phyloP scores from a whole-genome alignment of 202 grass and related monocot species.

The Panicum virgatum region DNA sequence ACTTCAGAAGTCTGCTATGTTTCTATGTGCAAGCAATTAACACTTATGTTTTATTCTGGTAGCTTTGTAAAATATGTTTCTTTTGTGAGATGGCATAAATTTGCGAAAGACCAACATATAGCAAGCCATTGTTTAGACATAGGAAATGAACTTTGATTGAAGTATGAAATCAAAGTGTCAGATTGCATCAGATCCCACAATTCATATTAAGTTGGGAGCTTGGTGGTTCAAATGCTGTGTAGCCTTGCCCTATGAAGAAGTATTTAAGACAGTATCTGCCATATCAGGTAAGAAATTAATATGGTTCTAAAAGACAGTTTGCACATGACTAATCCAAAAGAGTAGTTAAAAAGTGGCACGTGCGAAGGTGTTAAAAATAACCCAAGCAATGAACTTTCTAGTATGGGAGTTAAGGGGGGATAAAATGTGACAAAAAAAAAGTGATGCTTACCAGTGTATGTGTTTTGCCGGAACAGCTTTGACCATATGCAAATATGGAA shows the following conservation, averaged over 20 bases:
- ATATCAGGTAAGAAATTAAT: conserved; percentile 22
- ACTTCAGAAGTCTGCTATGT: conserved; percentile 19
- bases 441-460: conserved; percentile 77
- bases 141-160: neutral
- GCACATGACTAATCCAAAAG: neutral
- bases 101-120: neutral
- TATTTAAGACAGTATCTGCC: neutral
- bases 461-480: conserved; percentile 91
- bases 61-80: conserved; percentile 3
- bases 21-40: conserved; percentile 13
- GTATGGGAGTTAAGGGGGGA: conserved; percentile 7
- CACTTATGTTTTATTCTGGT: conserved; percentile 22
- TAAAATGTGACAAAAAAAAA: conserved; percentile 6
- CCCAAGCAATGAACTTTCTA: neutral
- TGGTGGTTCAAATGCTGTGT: neutral
- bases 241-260: neutral
- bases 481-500: conserved; percentile 93
- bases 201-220: neutral
- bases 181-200: conserved; percentile 7
- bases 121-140: conserved; percentile 2
- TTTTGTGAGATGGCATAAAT: neutral
- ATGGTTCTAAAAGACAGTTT: conserved; percentile 8
- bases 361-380: neutral
- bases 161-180: conserved; percentile 15
- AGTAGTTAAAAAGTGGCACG: neutral